Conservation (phyloP, 2,329 filamentous ascomycete species). For the Ophidiomyces ophidiicola region DNA sequence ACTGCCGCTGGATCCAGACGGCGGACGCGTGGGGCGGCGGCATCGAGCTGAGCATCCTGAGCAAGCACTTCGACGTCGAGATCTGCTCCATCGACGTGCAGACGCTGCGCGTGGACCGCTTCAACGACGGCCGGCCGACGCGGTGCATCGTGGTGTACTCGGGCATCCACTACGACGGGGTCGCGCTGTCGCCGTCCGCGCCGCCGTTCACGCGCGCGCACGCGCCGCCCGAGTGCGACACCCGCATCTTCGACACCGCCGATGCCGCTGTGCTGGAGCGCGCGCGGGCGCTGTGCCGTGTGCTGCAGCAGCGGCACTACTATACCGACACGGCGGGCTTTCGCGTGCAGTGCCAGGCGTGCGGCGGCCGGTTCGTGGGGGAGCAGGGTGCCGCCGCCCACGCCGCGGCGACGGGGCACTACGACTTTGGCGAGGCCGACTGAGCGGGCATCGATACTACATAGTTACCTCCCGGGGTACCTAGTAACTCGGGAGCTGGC, state of each 20-base stretch:
- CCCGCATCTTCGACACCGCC: slow-evolving; percentile 55
- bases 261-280: slow-evolving; percentile 47
- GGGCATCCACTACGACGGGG: slow-evolving; percentile 85
- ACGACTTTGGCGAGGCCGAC: slow-evolving; percentile 38
- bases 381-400: slow-evolving; percentile 38
- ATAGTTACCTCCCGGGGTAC: too few relatives aligned
- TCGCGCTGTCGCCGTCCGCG: slow-evolving; percentile 58
- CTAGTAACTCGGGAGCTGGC: too few relatives aligned
- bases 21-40: slow-evolving; percentile 80
- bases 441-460: too few relatives aligned
- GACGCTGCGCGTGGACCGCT: slow-evolving; percentile 54
- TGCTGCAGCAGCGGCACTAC: slow-evolving; percentile 63
- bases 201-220: slow-evolving; percentile 45
- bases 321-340: slow-evolving; percentile 80
- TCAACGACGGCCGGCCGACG: slow-evolving; percentile 59
- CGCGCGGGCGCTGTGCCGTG: slow-evolving; percentile 51
- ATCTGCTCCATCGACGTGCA: slow-evolving; percentile 75
- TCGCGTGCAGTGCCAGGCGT: slow-evolving; percentile 60
- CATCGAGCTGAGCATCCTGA: slow-evolving; percentile 78
- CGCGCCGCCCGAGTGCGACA: slow-evolving; percentile 61
- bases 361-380: slow-evolving; percentile 33
- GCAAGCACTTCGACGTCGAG: slow-evolving; percentile 72
- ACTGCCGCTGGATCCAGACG: slow-evolving; percentile 69
- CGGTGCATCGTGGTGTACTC: slow-evolving; percentile 78
- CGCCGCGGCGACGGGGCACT: slow-evolving; percentile 37